Evolutionary conservation across 495 filamentous ascomycete species (phyloP).

Genomic region (Lichina pygmaea): DNA sequence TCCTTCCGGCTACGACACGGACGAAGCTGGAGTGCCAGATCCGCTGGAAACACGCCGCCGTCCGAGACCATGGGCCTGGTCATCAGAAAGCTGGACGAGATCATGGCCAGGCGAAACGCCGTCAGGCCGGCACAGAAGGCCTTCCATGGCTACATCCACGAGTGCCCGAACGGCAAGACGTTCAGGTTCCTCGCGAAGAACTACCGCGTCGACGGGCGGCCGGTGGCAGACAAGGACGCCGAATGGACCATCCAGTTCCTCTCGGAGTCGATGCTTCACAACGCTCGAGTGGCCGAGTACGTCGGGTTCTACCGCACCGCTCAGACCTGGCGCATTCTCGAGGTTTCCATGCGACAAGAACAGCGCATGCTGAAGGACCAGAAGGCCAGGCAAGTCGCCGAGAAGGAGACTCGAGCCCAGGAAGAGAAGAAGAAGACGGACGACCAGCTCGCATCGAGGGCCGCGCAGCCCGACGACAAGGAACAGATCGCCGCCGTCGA

Average conservation of each 20-base stretch:
- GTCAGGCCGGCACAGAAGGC: slow-evolving; percentile 32
- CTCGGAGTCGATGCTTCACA: slow-evolving; percentile 13
- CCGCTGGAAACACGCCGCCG: slow-evolving; percentile 26
- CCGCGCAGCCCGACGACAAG: not conserved
- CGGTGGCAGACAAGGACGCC: not conserved
- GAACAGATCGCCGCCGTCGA: not conserved
- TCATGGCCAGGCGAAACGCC: slow-evolving; percentile 25
- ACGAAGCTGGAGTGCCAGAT: slow-evolving; percentile 17
- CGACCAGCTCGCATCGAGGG: not conserved
- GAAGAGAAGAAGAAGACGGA: slow-evolving; percentile 3
- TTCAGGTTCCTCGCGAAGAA: slow-evolving; percentile 32
- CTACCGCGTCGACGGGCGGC: slow-evolving; percentile 16
- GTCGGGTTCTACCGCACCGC: slow-evolving; percentile 33
- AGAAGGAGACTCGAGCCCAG: slow-evolving; percentile 17
- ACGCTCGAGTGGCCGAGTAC: slow-evolving; percentile 32
- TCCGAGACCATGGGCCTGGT: slow-evolving; percentile 20
- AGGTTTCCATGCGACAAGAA: slow-evolving; percentile 31
- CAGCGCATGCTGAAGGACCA: slow-evolving; percentile 24
- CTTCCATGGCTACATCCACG: slow-evolving; percentile 29
- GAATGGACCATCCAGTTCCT: not conserved
- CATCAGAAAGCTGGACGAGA: slow-evolving; percentile 28
- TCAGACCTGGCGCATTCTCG: slow-evolving; percentile 50
- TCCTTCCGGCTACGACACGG: slow-evolving; percentile 16
- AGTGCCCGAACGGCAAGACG: slow-evolving; percentile 20
- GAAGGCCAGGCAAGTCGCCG: slow-evolving; percentile 10